phyloP scores from a whole-genome alignment of 352 stramenopile genomes.

The Elongisporangium undulatum region DNA sequence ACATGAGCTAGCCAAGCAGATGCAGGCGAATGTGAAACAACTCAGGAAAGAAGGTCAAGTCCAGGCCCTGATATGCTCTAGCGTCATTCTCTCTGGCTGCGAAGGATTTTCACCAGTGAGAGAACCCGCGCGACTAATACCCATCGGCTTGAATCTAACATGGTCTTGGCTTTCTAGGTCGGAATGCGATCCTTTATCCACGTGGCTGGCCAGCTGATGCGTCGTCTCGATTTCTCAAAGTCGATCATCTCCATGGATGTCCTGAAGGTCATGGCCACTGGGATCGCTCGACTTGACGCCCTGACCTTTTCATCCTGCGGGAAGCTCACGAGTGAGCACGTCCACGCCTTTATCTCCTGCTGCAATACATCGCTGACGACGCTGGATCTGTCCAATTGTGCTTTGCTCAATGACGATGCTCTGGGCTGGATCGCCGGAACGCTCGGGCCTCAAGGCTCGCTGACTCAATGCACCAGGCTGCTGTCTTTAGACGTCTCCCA shows the following conservation, averaged over 20 bases:
- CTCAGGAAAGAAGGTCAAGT: conserved; percentile 10
- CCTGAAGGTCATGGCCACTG: conserved; percentile 67
- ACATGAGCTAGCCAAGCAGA: conserved; percentile 53
- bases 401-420: conserved; percentile 62
- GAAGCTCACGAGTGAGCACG: conserved; percentile 41
- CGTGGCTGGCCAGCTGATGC: conserved; percentile 36
- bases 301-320: conserved; percentile 61
- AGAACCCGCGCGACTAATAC: conserved; percentile 1
- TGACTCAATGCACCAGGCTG: conserved; percentile 55
- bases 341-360: conserved; percentile 72
- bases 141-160: neutral
- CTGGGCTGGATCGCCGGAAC: conserved; percentile 66
- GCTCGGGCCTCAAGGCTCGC: conserved; percentile 53
- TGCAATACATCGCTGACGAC: conserved; percentile 48
- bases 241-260: conserved; percentile 46
- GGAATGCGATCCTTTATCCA: conserved; percentile 69
- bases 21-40: conserved; percentile 28
- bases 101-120: conserved; percentile 42
- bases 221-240: conserved; percentile 45
- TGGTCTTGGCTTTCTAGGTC: conserved; percentile 22
- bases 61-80: conserved; percentile 28
- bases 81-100: conserved; percentile 48
- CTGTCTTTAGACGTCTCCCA: conserved; percentile 70
- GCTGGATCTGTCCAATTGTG: conserved; percentile 56
- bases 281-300: conserved; percentile 47